Base-by-base conservation (phyloP, 1,284 basidiomycete genomes). In the Ustilago tritici region DNA sequence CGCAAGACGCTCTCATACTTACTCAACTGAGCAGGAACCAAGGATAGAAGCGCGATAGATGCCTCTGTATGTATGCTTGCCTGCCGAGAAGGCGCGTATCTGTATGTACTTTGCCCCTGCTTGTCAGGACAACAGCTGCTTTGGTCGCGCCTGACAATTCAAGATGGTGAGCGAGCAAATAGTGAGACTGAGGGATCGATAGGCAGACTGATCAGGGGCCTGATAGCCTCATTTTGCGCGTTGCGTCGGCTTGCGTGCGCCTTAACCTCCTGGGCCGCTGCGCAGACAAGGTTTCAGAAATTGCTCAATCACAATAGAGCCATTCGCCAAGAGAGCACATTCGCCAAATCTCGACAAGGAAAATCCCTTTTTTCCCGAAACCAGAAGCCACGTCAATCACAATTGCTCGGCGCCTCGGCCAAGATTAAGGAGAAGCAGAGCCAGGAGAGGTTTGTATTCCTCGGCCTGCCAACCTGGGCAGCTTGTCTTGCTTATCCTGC, bases 201-300 rank as follows among this genome's bases (percentile, higher is more conserved):
- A 12, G 28, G 31, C 32, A 43, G 47, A 40, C 58, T 32, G 58
- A 52, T 15, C 40, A 40, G 23, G 23, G 3, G 55, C 40, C 55
- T 46, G 43, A 46, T 19, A 46, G 43, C 43, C 32, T 19, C 8
- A 34, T 38, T 7, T 14, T 43, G 19, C 35, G 10, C 17, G 5
- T 46, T 41, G 36, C n/a, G 54, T 56, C 54, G 54, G 38, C 38
- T 41, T 56, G 54, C 23, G 23, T 57, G 56, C 40, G 41, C 34
- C 36, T 57, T 46, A 8, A 23, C 23, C n/a, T 1, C 17, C 23
- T 10, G 56, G 8, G 38, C 54, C 8, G 14, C 8, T 56, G n/a
- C 38, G 54, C 54, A 41, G 31, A 32, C 49, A 50, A 31, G 28
- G 49, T 50, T 50, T 38, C 53, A 54, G 50, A 52, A 34, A 32